A percentile compares a stretch with the other conserved stretches of the same genome.
These are phyloP conservation scores for Sarcodon aspratus DNA, from an alignment of 768 basidiomycete genomes.

Conservation along the genomic window DNA sequence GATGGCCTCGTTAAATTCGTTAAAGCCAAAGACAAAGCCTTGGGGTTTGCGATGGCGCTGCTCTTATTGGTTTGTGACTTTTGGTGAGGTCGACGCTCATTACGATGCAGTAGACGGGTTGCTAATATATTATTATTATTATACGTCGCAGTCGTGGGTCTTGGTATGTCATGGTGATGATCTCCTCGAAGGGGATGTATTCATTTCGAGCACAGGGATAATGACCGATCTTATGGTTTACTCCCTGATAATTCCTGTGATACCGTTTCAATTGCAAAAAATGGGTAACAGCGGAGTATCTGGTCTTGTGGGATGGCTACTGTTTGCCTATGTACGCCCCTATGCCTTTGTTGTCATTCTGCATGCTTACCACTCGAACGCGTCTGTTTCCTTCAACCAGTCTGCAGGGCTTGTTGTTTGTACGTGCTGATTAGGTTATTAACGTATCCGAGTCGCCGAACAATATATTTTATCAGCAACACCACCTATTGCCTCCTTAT, in stretches of 20 bases:
- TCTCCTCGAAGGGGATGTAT: neutral
- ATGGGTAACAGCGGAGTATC: constrained; percentile 23
- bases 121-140: neutral
- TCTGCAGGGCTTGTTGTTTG: constrained; percentile 21
- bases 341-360: neutral
- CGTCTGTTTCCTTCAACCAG: constrained; percentile 6
- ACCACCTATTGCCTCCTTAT: constrained; percentile 22
- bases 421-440: constrained; percentile 4
- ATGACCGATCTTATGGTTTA: constrained; percentile 25
- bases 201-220: constrained; percentile 12
- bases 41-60: constrained; percentile 23
- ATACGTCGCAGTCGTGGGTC: constrained; percentile 14
- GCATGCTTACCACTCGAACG: neutral
- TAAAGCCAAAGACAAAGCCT: constrained; percentile 5
- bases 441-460: neutral
- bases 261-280: constrained; percentile 24
- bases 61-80: constrained; percentile 21
- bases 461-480: constrained; percentile 15
- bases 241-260: constrained; percentile 26
- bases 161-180: constrained; percentile 8
- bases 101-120: neutral
- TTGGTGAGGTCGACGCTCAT: constrained; percentile 10
- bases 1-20: no score
- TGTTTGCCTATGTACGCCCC: constrained; percentile 26
- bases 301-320: constrained; percentile 24